phyloP scores from a whole-genome alignment of 2,329 filamentous ascomycete species.

The Colletotrichum agaves region DNA sequence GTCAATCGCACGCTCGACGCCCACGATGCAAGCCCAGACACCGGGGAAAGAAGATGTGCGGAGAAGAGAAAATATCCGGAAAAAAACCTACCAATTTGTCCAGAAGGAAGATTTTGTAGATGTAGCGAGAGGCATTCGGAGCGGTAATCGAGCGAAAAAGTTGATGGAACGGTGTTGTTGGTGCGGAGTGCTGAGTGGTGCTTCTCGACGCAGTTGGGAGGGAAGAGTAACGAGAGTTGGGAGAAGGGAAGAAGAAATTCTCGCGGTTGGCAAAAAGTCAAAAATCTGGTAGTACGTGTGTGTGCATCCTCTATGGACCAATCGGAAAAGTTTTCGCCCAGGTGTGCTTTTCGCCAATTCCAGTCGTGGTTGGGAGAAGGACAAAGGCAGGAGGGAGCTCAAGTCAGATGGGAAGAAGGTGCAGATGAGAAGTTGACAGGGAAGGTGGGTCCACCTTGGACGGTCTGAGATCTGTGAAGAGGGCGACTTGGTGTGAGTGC shows the following conservation, averaged over 20 bases:
- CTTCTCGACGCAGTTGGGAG: not conserved
- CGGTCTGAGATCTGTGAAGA: not conserved
- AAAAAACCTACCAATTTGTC: not conserved
- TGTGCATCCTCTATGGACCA: not conserved
- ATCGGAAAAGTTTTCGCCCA: not conserved
- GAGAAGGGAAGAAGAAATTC: slow-evolving; percentile 6
- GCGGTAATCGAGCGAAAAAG: not conserved
- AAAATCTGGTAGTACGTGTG: not conserved
- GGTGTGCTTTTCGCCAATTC: slow-evolving; percentile 20
- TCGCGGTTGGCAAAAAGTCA: not conserved
- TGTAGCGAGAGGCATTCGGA: not conserved
- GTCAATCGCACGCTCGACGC: not conserved
- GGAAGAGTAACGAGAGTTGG: not conserved
- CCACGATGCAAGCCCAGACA: not conserved
- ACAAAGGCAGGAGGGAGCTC: slow-evolving; percentile 4
- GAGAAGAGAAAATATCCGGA: not conserved
- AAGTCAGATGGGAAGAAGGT: slow-evolving; percentile 19
- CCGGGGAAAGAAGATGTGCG: not conserved
- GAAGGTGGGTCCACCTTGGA: not conserved
- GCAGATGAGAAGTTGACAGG: slow-evolving; percentile 15
- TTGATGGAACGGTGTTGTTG: not conserved
- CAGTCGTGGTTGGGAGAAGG: slow-evolving; percentile 22
- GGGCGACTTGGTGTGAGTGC: not conserved
- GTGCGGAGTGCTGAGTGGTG: not conserved
- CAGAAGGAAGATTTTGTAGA: not conserved